Base-by-base conservation (phyloP, 2,329 filamentous ascomycete species). In the Diplocarpon rosae region DNA sequence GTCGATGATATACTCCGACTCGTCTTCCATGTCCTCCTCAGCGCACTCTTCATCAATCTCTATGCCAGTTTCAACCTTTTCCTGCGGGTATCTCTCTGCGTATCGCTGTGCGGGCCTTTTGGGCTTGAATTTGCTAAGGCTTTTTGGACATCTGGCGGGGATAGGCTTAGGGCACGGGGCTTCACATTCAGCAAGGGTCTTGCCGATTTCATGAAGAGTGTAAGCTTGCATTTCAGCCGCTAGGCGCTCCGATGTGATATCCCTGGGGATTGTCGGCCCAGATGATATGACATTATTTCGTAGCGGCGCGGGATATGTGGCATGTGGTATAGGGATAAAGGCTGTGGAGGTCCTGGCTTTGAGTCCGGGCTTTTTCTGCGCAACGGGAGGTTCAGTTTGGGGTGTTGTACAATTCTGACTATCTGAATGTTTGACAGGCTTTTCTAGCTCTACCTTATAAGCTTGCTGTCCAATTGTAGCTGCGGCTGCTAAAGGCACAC, bases 1-100 rank as follows among this genome's bases (percentile, higher is more conserved):
- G 48, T 81, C 78, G 35, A 78, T 72, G 24, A 82, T 67, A 63
- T 79, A 82, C 42, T 80, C 76, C 3, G 69, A 68, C 14, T 75
- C 73, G 46, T 71, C 63, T 8, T 62, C 61, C 1, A 55, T 63
- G 12, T 73, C 71, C 14, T 65, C 66, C 12, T 59, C 64, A 55
- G 64, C 64, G 35, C 56, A 57, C n/a, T 45, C 32, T 33, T 69
- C 64, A 16, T 62, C 65, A 55, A 65, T 63, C 24, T 59, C 59
- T 39, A 60, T 59, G 52, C 52, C 59, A 15, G 34, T 39, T 13
- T 63, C 37, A 10, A 39, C 2, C 12, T 49, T 41, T 7, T 58
- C 44, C 29, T 71, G 66, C 1, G 74, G 73, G 50, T 79, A 70
- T 13, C 76, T 70, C 50, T 80, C 72, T 12, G 68, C 65, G 42